phyloP scores from a whole-genome alignment of 2,329 filamentous ascomycete species.

The Thelonectria discophora region DNA sequence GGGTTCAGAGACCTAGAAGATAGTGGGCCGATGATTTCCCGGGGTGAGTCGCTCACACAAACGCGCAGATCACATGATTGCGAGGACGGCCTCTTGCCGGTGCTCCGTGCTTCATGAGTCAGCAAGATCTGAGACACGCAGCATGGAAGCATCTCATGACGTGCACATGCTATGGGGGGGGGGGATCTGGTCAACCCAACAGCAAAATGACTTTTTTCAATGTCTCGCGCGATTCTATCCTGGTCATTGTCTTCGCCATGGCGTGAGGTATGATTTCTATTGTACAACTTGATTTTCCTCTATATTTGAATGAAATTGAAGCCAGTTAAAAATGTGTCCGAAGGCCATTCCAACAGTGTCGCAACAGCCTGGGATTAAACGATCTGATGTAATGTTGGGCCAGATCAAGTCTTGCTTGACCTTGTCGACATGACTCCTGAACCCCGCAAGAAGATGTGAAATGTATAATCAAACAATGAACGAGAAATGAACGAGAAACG shows the following conservation, averaged over 20 bases:
- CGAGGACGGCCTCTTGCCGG: not conserved
- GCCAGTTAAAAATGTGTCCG: slow-evolving; percentile 23
- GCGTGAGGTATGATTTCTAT: slow-evolving; percentile 37
- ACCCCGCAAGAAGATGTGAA: slow-evolving; percentile 8
- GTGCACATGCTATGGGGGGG: no score
- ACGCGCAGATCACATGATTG: slow-evolving; percentile 11
- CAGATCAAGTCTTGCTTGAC: slow-evolving; percentile 29
- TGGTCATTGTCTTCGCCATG: slow-evolving; percentile 38
- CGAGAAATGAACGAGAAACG: not conserved
- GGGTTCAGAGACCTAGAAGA: slow-evolving; percentile 53
- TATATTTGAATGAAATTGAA: slow-evolving; percentile 31
- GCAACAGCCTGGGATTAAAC: slow-evolving; percentile 13
- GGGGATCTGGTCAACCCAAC: slow-evolving; percentile 6
- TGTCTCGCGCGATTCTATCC: slow-evolving; percentile 38
- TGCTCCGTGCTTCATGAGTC: not conserved
- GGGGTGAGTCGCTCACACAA: slow-evolving; percentile 14
- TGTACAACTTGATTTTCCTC: slow-evolving; percentile 41
- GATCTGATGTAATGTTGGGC: slow-evolving; percentile 36
- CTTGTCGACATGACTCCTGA: slow-evolving; percentile 20
- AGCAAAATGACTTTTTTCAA: slow-evolving; percentile 24
- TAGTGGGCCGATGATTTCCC: slow-evolving; percentile 44
- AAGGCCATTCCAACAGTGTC: slow-evolving; percentile 25
- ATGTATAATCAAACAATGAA: slow-evolving; percentile 3
- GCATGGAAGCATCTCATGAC: not conserved
- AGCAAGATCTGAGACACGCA: not conserved